Evolutionary conservation across 306 rosid species (phyloP), one percentile per base, ranked within the genome.

Genomic region (Dryas drummondii): DNA sequence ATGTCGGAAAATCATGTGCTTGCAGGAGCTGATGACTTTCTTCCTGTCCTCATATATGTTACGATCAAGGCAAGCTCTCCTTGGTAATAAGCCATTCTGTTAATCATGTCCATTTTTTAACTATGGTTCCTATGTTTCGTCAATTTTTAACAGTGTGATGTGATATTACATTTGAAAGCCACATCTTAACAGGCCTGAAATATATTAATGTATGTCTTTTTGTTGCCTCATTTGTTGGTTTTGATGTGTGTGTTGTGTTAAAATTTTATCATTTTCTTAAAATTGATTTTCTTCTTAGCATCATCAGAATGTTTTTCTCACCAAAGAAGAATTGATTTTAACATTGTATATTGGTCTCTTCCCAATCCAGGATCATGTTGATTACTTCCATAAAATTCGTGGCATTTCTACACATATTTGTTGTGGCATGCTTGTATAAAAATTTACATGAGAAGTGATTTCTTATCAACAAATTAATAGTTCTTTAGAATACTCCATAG

Each of bases 41-140:
- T 91, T 60, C 92, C 94, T 53, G 89, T 91, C 54, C 93, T 91
- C 72, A 91, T 88, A 72, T 91, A 85, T 73, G 88, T 91, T 53
- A 84, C 68, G 40, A 91, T 91, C 91, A 91, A 91, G 97, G 92
- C 97, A 85, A 91, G 96, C 90, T 72, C 71, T 73, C 71, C 88
- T 88, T 85, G 90, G 91, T 88, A 87, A 91, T 82, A 79, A 59
- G 78, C 78, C 90, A 84, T 75, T 77, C 66, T 77, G 51, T 83
- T 77, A 54, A 60, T 77, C 62, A 45, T 77, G 53, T 32, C 65
- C 44, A 13, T 6, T 63, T 77, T 27, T 75, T 57, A 10, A 57
- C 40, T 74, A 32, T 52, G 50, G 27, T 61, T 54, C 70, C 8
- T 22, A 45, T 13, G 0, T 52, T 26, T 48, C 51, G 49, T 70